These are phyloP conservation scores for Filobasidium floriforme DNA, from an alignment of 768 basidiomycete species.

Conservation along the genomic window DNA sequence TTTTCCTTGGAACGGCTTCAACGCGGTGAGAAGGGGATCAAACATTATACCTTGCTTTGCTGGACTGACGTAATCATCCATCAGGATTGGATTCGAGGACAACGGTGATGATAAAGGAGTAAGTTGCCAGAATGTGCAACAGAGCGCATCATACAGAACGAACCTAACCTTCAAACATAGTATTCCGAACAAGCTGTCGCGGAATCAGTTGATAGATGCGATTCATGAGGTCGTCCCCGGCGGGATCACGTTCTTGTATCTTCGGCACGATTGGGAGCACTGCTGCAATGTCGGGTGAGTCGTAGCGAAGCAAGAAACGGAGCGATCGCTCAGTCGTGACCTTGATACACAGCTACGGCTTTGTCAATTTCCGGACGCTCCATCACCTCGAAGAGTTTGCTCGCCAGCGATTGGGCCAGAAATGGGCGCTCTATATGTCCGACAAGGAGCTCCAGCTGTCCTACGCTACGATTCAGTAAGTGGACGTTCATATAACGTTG, in stretches of 20 bases:
- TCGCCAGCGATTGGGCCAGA: constrained; percentile 34
- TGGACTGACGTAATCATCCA: no score
- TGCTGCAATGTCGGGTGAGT: constrained; percentile 44
- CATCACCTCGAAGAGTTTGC: constrained; percentile 26
- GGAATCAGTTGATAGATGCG: constrained; percentile 38
- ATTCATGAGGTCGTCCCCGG: constrained; percentile 41
- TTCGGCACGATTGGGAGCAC: constrained; percentile 43
- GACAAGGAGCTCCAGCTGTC: constrained; percentile 44
- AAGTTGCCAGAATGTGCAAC: constrained; percentile 6
- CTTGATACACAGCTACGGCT: not conserved
- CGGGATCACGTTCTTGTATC: constrained; percentile 42
- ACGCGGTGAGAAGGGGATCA: not conserved
- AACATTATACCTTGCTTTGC: no score
- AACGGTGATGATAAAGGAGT: constrained; percentile 45
- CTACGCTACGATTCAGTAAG: constrained; percentile 42
- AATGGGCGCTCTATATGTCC: constrained; percentile 42
- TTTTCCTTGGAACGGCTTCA: constrained; percentile 7
- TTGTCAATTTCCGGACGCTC: constrained; percentile 28
- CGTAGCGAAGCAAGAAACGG: not conserved
- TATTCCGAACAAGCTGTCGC: constrained; percentile 39
- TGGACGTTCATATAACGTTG: not conserved
- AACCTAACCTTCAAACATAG: not conserved
- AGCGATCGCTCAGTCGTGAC: not conserved
- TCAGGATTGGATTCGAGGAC: constrained; percentile 38
- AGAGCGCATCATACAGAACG: not conserved